Percentiles rank a stretch among this genome's conserved stretches.
Conservation (phyloP, 2,329 filamentous ascomycete species). For the Pseudogymnoascus sp. region DNA sequence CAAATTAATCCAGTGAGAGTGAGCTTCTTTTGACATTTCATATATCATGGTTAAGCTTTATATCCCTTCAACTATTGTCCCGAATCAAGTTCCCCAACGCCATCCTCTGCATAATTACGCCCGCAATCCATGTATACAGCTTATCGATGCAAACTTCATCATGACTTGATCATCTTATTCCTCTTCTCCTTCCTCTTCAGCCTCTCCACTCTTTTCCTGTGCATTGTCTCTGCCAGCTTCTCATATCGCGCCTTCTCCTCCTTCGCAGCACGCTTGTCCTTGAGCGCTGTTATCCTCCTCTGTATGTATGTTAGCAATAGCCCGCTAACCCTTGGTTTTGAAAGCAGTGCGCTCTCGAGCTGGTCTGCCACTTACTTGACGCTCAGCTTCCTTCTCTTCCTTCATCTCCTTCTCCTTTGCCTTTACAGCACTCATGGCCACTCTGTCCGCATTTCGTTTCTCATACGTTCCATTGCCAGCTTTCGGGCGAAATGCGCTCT, state of each 20-base stretch:
- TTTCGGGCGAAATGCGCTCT: conserved; percentile 77
- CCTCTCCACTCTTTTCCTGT: conserved; percentile 87
- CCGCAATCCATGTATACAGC: conserved; percentile 11
- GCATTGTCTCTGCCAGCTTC: conserved; percentile 96
- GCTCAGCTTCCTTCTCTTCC: conserved; percentile 85
- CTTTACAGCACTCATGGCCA: conserved; percentile 69
- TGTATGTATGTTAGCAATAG: conserved; percentile 32
- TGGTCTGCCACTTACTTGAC: conserved; percentile 53
- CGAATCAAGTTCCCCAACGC: conserved; percentile 14
- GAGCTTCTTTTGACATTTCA: conserved; percentile 5
- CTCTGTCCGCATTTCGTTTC: conserved; percentile 64
- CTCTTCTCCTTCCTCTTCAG: conserved; percentile 94
- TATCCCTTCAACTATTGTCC: background rate
- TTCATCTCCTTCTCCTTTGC: conserved; percentile 93
- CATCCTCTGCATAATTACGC: conserved; percentile 13
- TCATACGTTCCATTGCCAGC: conserved; percentile 73
- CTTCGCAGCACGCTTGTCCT: conserved; percentile 79
- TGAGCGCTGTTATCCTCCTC: conserved; percentile 71
- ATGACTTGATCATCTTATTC: conserved; percentile 73
- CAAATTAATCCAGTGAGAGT: background rate
- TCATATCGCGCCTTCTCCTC: conserved; percentile 89
- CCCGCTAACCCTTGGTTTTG: background rate
- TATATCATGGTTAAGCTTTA: conserved; percentile 1
- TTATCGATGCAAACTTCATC: conserved; percentile 24
- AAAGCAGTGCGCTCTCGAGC: background rate